These are phyloP conservation scores for Trypanosoma mega DNA, from an alignment of 208 protist genomes.

Conservation along the genomic window DNA sequence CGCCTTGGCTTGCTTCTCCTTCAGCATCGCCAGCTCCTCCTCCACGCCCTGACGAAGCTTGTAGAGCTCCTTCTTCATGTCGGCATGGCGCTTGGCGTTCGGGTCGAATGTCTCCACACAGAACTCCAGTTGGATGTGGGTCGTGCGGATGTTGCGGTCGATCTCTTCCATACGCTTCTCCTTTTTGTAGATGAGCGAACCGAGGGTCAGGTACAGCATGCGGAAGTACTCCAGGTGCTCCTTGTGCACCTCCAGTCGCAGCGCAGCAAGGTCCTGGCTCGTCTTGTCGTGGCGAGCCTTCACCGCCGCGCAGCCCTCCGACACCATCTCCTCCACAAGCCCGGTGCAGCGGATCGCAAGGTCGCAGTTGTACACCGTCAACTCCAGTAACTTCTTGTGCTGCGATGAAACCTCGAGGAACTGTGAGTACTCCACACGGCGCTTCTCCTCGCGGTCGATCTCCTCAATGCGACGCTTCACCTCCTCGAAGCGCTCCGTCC, in stretches of 20 bases:
- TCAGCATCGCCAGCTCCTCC: slow-evolving; percentile 78
- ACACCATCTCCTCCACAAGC: slow-evolving; percentile 47
- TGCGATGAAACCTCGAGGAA: slow-evolving; percentile 50
- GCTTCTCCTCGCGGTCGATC: slow-evolving; percentile 54
- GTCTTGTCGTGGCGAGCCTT: slow-evolving; percentile 59
- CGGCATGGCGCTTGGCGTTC: slow-evolving; percentile 71
- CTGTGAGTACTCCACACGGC: slow-evolving; percentile 48
- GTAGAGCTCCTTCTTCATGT: slow-evolving; percentile 73
- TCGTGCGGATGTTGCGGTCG: slow-evolving; percentile 70
- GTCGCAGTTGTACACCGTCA: slow-evolving; percentile 59
- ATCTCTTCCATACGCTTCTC: slow-evolving; percentile 73
- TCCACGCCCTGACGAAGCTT: slow-evolving; percentile 44
- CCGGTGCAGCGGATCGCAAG: slow-evolving; percentile 50
- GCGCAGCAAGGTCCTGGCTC: slow-evolving; percentile 39
- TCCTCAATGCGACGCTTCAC: slow-evolving; percentile 58
- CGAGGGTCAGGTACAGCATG: slow-evolving; percentile 53
- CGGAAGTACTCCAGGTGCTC: slow-evolving; percentile 63
- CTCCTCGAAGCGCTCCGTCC: slow-evolving; percentile 48
- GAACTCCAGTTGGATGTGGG: slow-evolving; percentile 82
- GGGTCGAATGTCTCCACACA: slow-evolving; percentile 81
- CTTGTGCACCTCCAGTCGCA: slow-evolving; percentile 50
- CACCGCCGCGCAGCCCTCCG: slow-evolving; percentile 45
- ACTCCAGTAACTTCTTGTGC: slow-evolving; percentile 59
- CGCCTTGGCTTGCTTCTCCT: slow-evolving; percentile 68
- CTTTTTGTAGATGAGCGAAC: slow-evolving; percentile 50